Conservation (phyloP, 345 rosid species). For the Syzygium oleosum region DNA sequence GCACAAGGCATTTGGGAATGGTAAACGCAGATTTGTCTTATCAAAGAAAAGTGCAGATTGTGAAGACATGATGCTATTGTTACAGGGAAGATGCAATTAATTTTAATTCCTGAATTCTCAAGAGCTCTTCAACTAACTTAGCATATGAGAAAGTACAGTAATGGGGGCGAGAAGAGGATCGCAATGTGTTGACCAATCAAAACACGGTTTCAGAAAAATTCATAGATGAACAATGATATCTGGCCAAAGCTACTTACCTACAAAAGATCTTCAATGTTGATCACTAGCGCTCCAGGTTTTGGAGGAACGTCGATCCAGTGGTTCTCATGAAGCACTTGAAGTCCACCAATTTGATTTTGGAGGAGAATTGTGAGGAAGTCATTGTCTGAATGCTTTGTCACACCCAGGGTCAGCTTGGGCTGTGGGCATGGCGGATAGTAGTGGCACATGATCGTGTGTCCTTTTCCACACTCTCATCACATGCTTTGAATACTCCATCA, state of each 20-base stretch:
- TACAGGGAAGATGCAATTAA: not conserved
- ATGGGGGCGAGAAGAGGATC: not conserved
- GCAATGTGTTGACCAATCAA: not conserved
- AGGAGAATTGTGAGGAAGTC: constrained; percentile 41
- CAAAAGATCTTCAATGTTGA: constrained; percentile 39
- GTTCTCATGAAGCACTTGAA: constrained; percentile 1
- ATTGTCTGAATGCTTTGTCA: constrained; percentile 29
- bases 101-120: not conserved
- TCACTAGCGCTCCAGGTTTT: constrained; percentile 32
- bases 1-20: no score
- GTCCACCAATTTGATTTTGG: constrained; percentile 46
- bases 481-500: constrained; percentile 22
- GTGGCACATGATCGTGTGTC: constrained; percentile 20
- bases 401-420: constrained; percentile 42
- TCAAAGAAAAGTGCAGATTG: no score
- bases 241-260: constrained; percentile 25
- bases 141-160: not conserved
- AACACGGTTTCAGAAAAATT: not conserved
- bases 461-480: constrained; percentile 22
- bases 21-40: no score
- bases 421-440: constrained; percentile 47
- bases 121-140: not conserved
- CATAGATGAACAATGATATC: not conserved
- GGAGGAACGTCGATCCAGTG: constrained; percentile 17
- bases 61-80: not conserved